Evolutionary conservation across 2,329 filamentous ascomycete genomes (phyloP), one percentile per base, ranked within the genome.

Genomic region (Fusarium torulosum): DNA sequence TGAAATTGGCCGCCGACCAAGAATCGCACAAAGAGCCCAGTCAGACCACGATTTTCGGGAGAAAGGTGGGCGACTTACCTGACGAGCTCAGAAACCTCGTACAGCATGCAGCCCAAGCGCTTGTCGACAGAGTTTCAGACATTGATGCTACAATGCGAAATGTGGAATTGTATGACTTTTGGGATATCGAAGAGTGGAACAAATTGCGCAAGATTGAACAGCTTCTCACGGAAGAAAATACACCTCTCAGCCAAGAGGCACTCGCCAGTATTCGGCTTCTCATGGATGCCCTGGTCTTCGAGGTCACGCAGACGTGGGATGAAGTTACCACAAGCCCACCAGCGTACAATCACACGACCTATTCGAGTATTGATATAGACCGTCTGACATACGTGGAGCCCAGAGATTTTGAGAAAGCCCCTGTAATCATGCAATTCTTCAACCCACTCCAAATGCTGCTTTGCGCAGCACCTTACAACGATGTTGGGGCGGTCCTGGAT

Each of bases 71-170:
- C 4, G 72, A 79, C 13, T 70, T 87, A 3, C 83, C 84, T 11
- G 86, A 89, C 55, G 83, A 86, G 52, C 80, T 86, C 53, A 78
- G 81, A 14, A 88, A 89, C 53, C 77, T 84, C 4, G 82, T 89
- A 3, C 85, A 89, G 66, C 87, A 90, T 71, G 87, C 87, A 9
- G 84, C 85, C 21, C 82, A 82, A 25, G 80, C 79, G 10, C 80
- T 90, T 40, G 75, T 83, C 3, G 83, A 84, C 11, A 79, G 86
- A 9, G 77, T 88, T 3, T 55, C 70, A 9, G 17, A 68, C 53
- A 13, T 66, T 21, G 20, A 67, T 71, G 4, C 59, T 76, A 45
- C 75, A 20, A 74, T 84, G 25, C 72, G 66, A 13, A 79, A 77
- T 14, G 71, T 75, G 7, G 38, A 75, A 8, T 66, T 79, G 15